These are phyloP conservation scores for Sarocladium strictum DNA, from an alignment of 2,329 filamentous ascomycete genomes.

Conservation along the genomic window DNA sequence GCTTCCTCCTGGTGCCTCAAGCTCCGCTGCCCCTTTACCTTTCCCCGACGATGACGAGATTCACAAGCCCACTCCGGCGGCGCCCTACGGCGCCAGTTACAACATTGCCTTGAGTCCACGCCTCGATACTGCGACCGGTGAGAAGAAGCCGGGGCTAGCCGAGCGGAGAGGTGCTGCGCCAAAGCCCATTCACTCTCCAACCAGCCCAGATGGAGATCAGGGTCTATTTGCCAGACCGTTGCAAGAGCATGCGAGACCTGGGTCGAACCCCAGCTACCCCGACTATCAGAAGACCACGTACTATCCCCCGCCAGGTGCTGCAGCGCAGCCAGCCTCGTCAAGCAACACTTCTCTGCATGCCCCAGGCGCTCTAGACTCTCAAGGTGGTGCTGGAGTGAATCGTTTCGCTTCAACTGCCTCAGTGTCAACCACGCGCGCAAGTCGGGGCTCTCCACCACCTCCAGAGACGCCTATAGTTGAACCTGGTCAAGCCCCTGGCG, in stretches of 20 bases:
- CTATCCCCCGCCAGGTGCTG: slow-evolving; percentile 50
- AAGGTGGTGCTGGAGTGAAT: slow-evolving; percentile 39
- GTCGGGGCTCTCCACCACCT: slow-evolving; percentile 86
- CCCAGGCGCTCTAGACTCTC: slow-evolving; percentile 14
- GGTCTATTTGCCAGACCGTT: slow-evolving; percentile 70
- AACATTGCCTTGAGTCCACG: slow-evolving; percentile 45
- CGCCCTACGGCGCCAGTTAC: slow-evolving; percentile 38
- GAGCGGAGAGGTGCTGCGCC: slow-evolving; percentile 78
- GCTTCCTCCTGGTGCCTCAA: slow-evolving; percentile 62
- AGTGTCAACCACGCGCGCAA: slow-evolving; percentile 86
- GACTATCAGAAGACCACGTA: slow-evolving; percentile 52
- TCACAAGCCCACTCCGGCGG: slow-evolving; percentile 38
- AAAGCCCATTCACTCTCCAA: slow-evolving; percentile 77
- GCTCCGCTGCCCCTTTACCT: slow-evolving; percentile 59
- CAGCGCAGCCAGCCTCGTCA: slow-evolving; percentile 24
- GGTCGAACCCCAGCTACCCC: slow-evolving; percentile 36
- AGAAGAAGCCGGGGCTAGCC: slow-evolving; percentile 62
- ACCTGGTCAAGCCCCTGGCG: slow-evolving; percentile 59
- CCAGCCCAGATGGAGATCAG: slow-evolving; percentile 69
- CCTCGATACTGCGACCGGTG: slow-evolving; percentile 47
- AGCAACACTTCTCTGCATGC: slow-evolving; percentile 21
- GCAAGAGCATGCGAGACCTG: slow-evolving; percentile 34
- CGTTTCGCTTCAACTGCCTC: slow-evolving; percentile 78
- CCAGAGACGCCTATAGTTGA: slow-evolving; percentile 85
- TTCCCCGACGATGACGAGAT: slow-evolving; percentile 68